Conservation (phyloP, 805 yeast species). For the Starmerella bombi region DNA sequence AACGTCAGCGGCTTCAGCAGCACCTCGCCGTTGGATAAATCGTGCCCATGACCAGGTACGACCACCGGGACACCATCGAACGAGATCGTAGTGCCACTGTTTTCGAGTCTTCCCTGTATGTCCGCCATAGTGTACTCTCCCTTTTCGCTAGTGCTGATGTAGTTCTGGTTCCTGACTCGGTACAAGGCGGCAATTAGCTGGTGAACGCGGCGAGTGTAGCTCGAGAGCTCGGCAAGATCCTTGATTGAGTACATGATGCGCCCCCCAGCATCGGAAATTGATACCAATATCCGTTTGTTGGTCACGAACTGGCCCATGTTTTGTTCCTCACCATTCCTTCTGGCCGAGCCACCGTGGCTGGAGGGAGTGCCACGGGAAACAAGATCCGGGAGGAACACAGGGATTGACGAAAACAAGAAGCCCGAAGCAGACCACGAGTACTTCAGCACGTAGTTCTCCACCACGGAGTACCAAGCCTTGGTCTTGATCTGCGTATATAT, state of each 20-base stretch:
- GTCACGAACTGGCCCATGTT: constrained; percentile 79
- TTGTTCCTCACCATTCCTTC: constrained; percentile 26
- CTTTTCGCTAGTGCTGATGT: constrained; percentile 2
- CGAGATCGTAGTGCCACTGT: constrained; percentile 62
- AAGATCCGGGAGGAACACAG: constrained; percentile 54
- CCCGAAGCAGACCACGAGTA: constrained; percentile 94
- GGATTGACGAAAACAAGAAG: constrained; percentile 79
- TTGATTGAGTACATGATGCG: constrained; percentile 88
- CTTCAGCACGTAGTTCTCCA: constrained; percentile 78
- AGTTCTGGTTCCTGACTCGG: constrained; percentile 42
- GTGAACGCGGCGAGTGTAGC: constrained; percentile 78
- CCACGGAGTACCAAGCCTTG: constrained; percentile 53
- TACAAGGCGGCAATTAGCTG: constrained; percentile 63
- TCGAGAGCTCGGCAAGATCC: constrained; percentile 80
- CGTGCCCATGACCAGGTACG: constrained; percentile 41
- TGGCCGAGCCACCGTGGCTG: constrained; percentile 13
- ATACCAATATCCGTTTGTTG: constrained; percentile 78
- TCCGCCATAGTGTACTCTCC: constrained; percentile 31
- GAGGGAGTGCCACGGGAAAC: constrained; percentile 22
- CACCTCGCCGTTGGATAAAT: constrained; percentile 35
- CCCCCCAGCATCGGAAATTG: constrained; percentile 90
- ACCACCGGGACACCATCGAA: constrained; percentile 72
- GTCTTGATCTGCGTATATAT: constrained; percentile 41
- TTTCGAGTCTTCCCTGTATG: constrained; percentile 69
- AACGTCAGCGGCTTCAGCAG: constrained; percentile 52